Percentiles rank a stretch among this genome's conserved stretches.
Evolutionary conservation across 768 basidiomycete genomes (phyloP).

Genomic region (Crepidotus variabilis): DNA sequence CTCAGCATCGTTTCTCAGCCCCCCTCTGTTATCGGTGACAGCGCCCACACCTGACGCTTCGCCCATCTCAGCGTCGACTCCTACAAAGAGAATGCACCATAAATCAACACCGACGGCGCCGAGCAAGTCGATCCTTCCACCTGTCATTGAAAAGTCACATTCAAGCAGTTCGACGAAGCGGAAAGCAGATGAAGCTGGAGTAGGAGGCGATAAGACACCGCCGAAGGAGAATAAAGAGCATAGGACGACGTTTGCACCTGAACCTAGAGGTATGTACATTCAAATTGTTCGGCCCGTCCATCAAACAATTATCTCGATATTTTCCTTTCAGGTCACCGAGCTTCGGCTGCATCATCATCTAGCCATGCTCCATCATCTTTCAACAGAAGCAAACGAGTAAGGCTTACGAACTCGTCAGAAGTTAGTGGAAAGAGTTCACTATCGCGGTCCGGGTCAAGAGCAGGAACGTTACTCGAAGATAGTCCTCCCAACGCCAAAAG

Average conservation of each 20-base stretch:
- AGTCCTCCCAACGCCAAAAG: conserved; percentile 34
- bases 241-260: conserved; percentile 60
- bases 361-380: conserved; percentile 70
- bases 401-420: conserved; percentile 44
- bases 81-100: conserved; percentile 22
- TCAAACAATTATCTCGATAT: conserved; percentile 13
- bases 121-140: conserved; percentile 24
- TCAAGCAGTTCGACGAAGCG: conserved; percentile 52
- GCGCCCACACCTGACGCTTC: conserved; percentile 38
- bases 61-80: conserved; percentile 33
- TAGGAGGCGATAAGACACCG: conserved; percentile 56
- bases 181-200: conserved; percentile 62
- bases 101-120: conserved; percentile 27
- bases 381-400: conserved; percentile 62
- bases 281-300: conserved; percentile 14
- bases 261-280: conserved; percentile 51
- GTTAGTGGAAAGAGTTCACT: conserved; percentile 24
- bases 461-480: conserved; percentile 21
- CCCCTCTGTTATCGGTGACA: conserved; percentile 35
- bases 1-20: conserved; percentile 28
- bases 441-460: conserved; percentile 33
- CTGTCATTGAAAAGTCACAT: conserved; percentile 29
- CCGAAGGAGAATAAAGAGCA: conserved; percentile 55
- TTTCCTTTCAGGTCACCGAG: conserved; percentile 42
- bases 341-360: conserved; percentile 43